phyloP scores from a whole-genome alignment of 805 yeast genomes.

The Phaffomyces opuntiae region DNA sequence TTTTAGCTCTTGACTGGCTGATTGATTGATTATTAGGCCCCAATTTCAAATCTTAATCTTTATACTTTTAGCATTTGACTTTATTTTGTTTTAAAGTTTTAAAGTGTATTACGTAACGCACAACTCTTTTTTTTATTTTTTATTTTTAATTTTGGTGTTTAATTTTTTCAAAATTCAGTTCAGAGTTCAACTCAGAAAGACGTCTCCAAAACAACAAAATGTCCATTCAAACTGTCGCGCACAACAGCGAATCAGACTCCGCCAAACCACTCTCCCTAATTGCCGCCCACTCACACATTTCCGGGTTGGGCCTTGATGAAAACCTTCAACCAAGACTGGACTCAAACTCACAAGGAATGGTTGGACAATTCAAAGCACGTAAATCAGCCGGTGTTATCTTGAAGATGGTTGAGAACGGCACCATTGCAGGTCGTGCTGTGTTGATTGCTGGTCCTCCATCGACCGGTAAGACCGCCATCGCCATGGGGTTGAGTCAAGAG shows the following conservation, averaged over 20 bases:
- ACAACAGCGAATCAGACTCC: constrained; percentile 30
- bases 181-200: neutral
- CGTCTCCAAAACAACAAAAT: neutral
- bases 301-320: constrained; percentile 95
- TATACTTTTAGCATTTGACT: neutral
- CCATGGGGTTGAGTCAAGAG: constrained; percentile 82
- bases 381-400: constrained; percentile 92
- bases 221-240: constrained; percentile 37
- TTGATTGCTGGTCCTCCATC: constrained; percentile 97
- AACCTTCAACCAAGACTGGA: constrained; percentile 68
- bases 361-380: constrained; percentile 92
- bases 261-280: constrained; percentile 62
- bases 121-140: no score
- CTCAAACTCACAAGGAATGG: constrained; percentile 83
- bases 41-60: neutral
- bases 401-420: constrained; percentile 88
- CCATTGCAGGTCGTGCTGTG: constrained; percentile 95
- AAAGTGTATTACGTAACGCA: no score
- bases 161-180: no score
- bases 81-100: no score
- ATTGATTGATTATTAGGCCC: neutral
- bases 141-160: no score
- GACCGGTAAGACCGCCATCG: constrained; percentile 97
- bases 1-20: no score
- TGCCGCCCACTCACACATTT: constrained; percentile 97